Conservation (phyloP, 2,329 filamentous ascomycete genomes). For the Claviceps fusiformis region DNA sequence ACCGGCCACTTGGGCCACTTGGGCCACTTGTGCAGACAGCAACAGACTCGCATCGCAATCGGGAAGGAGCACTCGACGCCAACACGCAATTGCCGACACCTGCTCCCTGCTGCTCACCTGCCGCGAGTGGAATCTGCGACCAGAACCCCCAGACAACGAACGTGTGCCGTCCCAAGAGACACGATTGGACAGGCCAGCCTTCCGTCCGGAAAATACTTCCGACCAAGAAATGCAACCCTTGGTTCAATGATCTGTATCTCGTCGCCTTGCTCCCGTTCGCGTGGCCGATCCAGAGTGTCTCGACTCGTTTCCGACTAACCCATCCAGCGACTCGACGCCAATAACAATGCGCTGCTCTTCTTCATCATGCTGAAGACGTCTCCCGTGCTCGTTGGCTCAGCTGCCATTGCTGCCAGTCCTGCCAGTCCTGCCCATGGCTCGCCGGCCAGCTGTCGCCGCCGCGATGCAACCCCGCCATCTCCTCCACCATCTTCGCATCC, state of each 20-base stretch:
- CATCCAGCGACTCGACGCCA: not conserved
- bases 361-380: slow-evolving; percentile 46
- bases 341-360: slow-evolving; percentile 35
- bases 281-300: not conserved
- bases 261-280: not conserved
- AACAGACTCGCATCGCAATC: not conserved
- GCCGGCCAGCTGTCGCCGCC: slow-evolving; percentile 29
- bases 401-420: slow-evolving; percentile 26
- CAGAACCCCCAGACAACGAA: not conserved
- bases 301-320: not conserved
- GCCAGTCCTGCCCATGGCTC: slow-evolving; percentile 31
- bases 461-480: slow-evolving; percentile 12
- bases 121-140: not conserved
- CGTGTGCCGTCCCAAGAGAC: not conserved
- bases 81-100: not conserved
- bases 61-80: not conserved
- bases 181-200: not conserved
- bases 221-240: not conserved
- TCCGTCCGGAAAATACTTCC: too few species aligned
- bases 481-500: slow-evolving; percentile 14
- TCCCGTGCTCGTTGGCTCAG: slow-evolving; percentile 31
- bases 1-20: not conserved
- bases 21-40: too few species aligned
- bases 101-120: not conserved
- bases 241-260: slow-evolving; percentile 3